These are phyloP conservation scores for Diaporthe capsici DNA, from an alignment of 2,329 filamentous ascomycete species.

Conservation along the genomic window DNA sequence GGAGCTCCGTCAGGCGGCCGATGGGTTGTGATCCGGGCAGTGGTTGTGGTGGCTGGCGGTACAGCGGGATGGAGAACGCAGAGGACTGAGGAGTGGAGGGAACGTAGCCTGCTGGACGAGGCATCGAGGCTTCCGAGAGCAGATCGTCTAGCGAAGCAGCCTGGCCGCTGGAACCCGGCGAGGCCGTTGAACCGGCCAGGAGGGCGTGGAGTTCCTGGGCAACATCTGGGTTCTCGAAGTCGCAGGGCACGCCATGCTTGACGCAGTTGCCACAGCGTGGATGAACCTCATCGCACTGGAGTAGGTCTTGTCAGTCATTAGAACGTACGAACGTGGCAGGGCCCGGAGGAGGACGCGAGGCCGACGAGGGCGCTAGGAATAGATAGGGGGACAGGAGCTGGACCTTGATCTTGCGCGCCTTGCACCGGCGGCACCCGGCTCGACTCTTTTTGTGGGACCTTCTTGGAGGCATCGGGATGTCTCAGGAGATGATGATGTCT, in stretches of 20 bases:
- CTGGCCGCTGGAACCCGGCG: constrained; percentile 35
- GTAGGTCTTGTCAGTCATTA: neutral
- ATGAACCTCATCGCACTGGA: constrained; percentile 75
- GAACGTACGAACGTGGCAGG: constrained; percentile 2
- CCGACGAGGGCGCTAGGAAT: neutral
- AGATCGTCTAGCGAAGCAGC: constrained; percentile 35
- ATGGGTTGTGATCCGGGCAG: constrained; percentile 54
- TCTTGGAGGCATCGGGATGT: constrained; percentile 69
- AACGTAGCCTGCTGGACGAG: constrained; percentile 36
- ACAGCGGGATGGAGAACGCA: constrained; percentile 52
- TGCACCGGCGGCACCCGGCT: constrained; percentile 75
- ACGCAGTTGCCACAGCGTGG: constrained; percentile 76
- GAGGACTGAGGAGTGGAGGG: constrained; percentile 35
- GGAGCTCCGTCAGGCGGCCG: constrained; percentile 70
- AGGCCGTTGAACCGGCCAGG: constrained; percentile 42
- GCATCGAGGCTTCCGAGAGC: constrained; percentile 25
- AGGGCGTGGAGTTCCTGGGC: constrained; percentile 59
- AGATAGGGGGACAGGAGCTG: constrained; percentile 9
- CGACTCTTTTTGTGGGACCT: constrained; percentile 80
- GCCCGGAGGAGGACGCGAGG: constrained; percentile 1
- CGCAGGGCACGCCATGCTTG: constrained; percentile 76
- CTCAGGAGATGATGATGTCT: neutral
- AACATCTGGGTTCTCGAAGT: constrained; percentile 70
- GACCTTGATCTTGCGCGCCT: constrained; percentile 79
- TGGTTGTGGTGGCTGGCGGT: constrained; percentile 53